phyloP scores from a whole-genome alignment of 495 filamentous ascomycete genomes.

The Neurospora sp. region DNA sequence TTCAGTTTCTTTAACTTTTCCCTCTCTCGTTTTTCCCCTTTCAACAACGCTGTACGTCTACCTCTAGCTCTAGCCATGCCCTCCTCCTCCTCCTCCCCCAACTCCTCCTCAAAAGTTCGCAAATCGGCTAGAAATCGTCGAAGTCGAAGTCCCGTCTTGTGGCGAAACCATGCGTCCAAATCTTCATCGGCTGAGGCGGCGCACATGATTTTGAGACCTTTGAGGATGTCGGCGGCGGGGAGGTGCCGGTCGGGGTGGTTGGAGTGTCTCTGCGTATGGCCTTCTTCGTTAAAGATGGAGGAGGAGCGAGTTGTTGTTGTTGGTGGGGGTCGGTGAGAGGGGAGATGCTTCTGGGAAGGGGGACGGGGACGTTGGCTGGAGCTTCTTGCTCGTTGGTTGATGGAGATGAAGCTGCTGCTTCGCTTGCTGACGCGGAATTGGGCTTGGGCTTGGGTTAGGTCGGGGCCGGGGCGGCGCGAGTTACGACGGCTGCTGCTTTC shows the following conservation, averaged over 20 bases:
- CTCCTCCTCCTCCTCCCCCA: conserved; percentile 10
- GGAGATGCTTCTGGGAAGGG: neutral
- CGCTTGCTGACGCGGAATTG: neutral
- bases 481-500: neutral
- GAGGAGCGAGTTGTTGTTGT: neutral
- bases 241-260: neutral
- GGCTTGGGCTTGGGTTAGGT: neutral
- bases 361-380: neutral
- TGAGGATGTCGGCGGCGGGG: conserved; percentile 25
- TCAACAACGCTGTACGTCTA: too few species aligned
- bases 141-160: conserved; percentile 34
- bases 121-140: conserved; percentile 38
- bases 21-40: too few species aligned
- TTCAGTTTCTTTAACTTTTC: too few species aligned
- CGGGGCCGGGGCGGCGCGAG: neutral
- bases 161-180: conserved; percentile 33
- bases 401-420: neutral
- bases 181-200: conserved; percentile 37
- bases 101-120: conserved; percentile 34
- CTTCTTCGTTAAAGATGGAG: conserved; percentile 14
- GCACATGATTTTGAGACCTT: conserved; percentile 37
- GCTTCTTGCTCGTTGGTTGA: neutral
- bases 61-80: too few species aligned
- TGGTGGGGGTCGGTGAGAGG: neutral
- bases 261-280: conserved; percentile 18